These are phyloP conservation scores for Scopulariopsis brevicaulis DNA, from an alignment of 2,329 filamentous ascomycete species.

Conservation along the genomic window DNA sequence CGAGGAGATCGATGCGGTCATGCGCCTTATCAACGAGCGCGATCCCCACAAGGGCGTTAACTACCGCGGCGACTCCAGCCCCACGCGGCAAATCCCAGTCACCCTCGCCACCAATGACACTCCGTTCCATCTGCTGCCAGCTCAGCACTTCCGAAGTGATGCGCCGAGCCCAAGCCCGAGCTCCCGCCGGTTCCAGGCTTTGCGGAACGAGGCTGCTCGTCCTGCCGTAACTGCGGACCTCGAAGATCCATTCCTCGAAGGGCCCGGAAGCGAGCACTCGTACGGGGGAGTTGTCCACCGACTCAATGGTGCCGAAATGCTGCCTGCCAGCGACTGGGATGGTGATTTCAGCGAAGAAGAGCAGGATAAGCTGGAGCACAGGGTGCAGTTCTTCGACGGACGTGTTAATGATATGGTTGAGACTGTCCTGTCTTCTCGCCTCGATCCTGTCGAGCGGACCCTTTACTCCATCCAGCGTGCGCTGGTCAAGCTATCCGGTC, in stretches of 20 bases:
- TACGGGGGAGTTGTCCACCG: conserved; percentile 48
- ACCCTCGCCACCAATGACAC: not conserved
- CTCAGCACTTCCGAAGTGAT: conserved; percentile 43
- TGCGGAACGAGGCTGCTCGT: conserved; percentile 32
- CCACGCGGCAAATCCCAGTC: conserved; percentile 21
- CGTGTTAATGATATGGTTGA: conserved; percentile 83
- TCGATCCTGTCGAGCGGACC: conserved; percentile 73
- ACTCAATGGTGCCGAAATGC: conserved; percentile 42
- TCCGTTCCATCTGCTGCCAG: conserved; percentile 34
- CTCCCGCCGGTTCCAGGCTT: conserved; percentile 40
- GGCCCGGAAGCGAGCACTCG: conserved; percentile 31
- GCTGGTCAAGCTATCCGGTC: conserved; percentile 45
- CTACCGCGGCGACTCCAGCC: conserved; percentile 28
- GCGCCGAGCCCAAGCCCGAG: conserved; percentile 55
- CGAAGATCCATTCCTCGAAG: conserved; percentile 52
- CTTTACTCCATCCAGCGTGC: conserved; percentile 65
- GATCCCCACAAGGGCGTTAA: conserved; percentile 68
- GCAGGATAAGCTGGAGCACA: conserved; percentile 69
- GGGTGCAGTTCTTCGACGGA: conserved; percentile 81
- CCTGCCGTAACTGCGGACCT: conserved; percentile 40
- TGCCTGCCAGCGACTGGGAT: conserved; percentile 86
- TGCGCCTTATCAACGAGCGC: conserved; percentile 69
- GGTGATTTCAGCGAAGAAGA: conserved; percentile 72
- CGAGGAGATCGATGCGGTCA: conserved; percentile 85
- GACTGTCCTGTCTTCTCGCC: conserved; percentile 59